A percentile compares a stretch with the other conserved stretches of the same genome.
These are phyloP conservation scores for Suillus discolor DNA, from an alignment of 768 basidiomycete genomes.

Conservation along the genomic window DNA sequence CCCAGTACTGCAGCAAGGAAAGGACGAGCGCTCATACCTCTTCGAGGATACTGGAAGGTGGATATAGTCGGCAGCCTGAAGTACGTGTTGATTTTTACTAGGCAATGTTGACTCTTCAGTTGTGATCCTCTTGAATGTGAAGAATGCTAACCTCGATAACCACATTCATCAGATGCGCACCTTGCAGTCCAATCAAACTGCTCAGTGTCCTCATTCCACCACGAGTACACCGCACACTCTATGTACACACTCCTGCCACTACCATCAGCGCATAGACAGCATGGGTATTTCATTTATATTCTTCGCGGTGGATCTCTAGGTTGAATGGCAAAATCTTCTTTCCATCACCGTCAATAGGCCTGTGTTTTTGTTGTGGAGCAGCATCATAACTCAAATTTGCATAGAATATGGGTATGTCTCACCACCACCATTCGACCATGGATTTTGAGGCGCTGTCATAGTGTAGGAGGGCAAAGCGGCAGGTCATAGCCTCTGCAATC, in stretches of 20 bases:
- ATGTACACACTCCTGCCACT: neutral
- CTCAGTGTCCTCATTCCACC: neutral
- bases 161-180: neutral
- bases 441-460: neutral
- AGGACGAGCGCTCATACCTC: neutral
- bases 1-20: neutral
- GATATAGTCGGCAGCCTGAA: neutral
- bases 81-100: neutral
- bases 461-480: neutral
- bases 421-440: neutral
- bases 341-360: neutral
- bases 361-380: neutral
- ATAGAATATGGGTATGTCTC: neutral
- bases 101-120: neutral
- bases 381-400: neutral
- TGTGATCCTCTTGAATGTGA: neutral
- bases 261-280: neutral
- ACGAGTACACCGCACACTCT: neutral
- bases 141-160: neutral
- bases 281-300: neutral
- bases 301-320: neutral
- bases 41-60: neutral
- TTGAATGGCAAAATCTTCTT: neutral
- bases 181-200: neutral
- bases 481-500: neutral